Base-by-base conservation (phyloP, 495 filamentous ascomycete species). In the Penicillium nucicola region DNA sequence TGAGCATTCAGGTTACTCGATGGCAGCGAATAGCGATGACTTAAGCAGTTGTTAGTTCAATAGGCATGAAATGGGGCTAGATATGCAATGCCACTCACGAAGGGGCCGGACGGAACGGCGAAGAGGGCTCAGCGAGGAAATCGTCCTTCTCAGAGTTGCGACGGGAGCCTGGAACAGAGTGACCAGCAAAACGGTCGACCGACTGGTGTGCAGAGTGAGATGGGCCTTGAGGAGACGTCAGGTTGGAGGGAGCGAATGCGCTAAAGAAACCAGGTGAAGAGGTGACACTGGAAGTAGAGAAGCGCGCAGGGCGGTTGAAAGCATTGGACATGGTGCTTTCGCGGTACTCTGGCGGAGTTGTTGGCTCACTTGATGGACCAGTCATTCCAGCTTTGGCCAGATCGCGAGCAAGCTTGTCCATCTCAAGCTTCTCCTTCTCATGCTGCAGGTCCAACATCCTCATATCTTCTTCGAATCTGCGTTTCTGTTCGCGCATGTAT, bases 321-420 rank as follows among this genome's bases (percentile, higher is more conserved):
- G 85, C 78, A 56, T 82, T 80, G 41, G 89, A 81, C 58, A 93
- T 84, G 28, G 82, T 80, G 44, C 79, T 77, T 44, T 96, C 90
- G 53, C 82, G 86, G 64, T 90, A 89, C 65, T 97, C 93, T 15
- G 93, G 93, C n/a, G 93, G 93, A 14, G 95, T 98, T 11, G 93
- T 96, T 8, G 92, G 92, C 70, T 97, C 92, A 44, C 90, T 92
- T 66, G 89, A 84, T 48, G 89, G 86, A 31, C 88, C 88, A 51
- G 79, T 68, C n/a, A 78, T 61, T 36, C 74, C 77, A 71, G 69
- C 80, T 71, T 66, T 80, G 67, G 56, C 83, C 53, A 97, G 71
- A 45, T 90, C 87, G 57, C 88, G 84, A 50, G 86, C 84, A 66
- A 97, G 85, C 66, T 85, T 81, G 22, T 84, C 83, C 62, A 96